phyloP scores from a whole-genome alignment of 1,284 basidiomycete species.

The Uromyces viciae-fabae region DNA sequence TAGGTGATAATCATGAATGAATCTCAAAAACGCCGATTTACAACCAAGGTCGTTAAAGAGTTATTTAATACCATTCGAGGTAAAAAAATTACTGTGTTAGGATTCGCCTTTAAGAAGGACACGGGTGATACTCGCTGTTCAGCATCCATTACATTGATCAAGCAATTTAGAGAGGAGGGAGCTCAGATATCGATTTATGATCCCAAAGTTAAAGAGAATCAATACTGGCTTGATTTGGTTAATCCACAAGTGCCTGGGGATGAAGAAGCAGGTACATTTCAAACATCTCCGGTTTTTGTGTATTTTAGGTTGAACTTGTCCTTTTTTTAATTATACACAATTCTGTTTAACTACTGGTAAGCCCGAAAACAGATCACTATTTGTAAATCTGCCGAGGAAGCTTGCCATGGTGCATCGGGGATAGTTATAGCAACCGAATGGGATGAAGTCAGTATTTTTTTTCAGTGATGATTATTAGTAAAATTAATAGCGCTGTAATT shows the following conservation, averaged over 20 bases:
- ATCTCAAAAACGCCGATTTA: constrained; percentile 69
- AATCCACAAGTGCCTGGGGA: constrained; percentile 60
- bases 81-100: constrained; percentile 93
- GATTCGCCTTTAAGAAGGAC: constrained; percentile 61
- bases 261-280: constrained; percentile 60
- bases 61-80: constrained; percentile 85
- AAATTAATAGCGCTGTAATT: too few species aligned
- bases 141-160: constrained; percentile 88
- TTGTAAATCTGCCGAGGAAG: constrained; percentile 71
- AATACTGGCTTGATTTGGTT: constrained; percentile 46
- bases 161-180: constrained; percentile 85
- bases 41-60: constrained; percentile 56
- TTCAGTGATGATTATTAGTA: too few species aligned
- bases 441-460: constrained; percentile 42
- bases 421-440: constrained; percentile 66
- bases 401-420: constrained; percentile 83
- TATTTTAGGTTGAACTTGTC: not conserved
- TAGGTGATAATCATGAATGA: constrained; percentile 95
- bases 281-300: not conserved
- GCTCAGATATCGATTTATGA: constrained; percentile 86
- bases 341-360: constrained; percentile 50
- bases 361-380: constrained; percentile 85
- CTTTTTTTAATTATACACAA: not conserved
- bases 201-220: constrained; percentile 66
- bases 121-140: constrained; percentile 67